Evolutionary conservation across 2,329 filamentous ascomycete genomes (phyloP), one percentile per base, ranked within the genome.

Genomic region (Biscogniauxia mediterranea): DNA sequence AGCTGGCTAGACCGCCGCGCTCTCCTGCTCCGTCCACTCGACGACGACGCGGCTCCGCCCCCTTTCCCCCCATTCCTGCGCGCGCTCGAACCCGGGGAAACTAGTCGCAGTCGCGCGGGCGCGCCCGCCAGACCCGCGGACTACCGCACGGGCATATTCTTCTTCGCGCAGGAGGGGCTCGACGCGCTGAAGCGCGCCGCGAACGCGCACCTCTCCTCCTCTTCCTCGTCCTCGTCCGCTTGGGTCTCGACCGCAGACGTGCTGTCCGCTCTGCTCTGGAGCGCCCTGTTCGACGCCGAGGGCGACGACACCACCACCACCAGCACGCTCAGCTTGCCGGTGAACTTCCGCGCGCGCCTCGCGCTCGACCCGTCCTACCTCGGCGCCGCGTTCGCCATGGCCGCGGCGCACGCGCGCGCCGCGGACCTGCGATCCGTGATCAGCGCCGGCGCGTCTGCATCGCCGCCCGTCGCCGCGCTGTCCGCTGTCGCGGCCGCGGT

Each of bases 171-270:
- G 21, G 26, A 28, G 5, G 54, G 28, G 2, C 60, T 74, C 4
- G 56, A 58, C 17, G 32, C 19, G 15, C 60, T 73, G 21, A 73
- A 72, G 51, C 54, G 56, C 21, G 52, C 51, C 3, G 66, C 65
- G 1, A 71, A 69, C 42, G 25, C 60, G 17, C 53, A 66, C 21
- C 53, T 72, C 20, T 8, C 21, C 2, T 23, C 19, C 1, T 42
- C 32, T 20, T 57, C 58, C 28, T 49, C 42, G 46, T 11, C 38
- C 15, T 15, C 28, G 21, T 19, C 42, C 2, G 26, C 25, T n/a
- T 74, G 71, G 71, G 67, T 73, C 5, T 73, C 72, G 3, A 71
- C 70, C 6, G 56, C 66, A 17, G 68, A 74, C 56, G 57, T 72
- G 20, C 58, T 74, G 4, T 65, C 67, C 3, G 65, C 69, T 1